These are phyloP conservation scores for Trypanosomatidae sp. DNA, from an alignment of 208 protist genomes.

Conservation along the genomic window DNA sequence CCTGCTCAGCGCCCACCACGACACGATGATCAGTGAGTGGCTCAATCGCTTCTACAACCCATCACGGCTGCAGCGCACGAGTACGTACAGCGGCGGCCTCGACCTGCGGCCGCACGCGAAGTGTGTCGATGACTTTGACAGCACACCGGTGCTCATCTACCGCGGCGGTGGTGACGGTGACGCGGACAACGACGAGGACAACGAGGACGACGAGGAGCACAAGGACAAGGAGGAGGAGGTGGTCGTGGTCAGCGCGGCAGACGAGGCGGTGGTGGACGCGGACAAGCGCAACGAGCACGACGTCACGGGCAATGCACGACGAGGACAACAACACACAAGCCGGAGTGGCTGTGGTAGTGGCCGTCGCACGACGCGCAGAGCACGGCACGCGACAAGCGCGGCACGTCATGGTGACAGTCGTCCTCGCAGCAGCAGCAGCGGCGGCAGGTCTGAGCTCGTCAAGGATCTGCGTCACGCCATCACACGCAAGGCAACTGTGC, in stretches of 20 bases:
- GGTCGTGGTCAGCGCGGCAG: no score
- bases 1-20: slow-evolving; percentile 70
- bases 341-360: no score
- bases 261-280: no score
- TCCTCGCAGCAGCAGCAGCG: no score
- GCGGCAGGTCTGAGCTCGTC: no score
- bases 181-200: slow-evolving; percentile 30
- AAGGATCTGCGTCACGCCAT: slow-evolving; percentile 43
- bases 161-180: slow-evolving; percentile 24
- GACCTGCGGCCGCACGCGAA: slow-evolving; percentile 73
- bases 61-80: slow-evolving; percentile 26
- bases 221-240: no score
- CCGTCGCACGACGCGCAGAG: no score
- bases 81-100: slow-evolving; percentile 41
- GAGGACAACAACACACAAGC: no score
- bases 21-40: slow-evolving; percentile 78
- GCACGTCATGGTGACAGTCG: no score
- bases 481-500: slow-evolving; percentile 13
- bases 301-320: no score
- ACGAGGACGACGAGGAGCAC: slow-evolving; percentile 45
- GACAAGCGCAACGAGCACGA: no score
- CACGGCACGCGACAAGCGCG: no score
- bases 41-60: slow-evolving; percentile 76
- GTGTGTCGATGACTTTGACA: slow-evolving; percentile 62
- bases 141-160: slow-evolving; percentile 48